phyloP scores from a whole-genome alignment of 768 basidiomycete species.

The Leucogyrophana mollusca region DNA sequence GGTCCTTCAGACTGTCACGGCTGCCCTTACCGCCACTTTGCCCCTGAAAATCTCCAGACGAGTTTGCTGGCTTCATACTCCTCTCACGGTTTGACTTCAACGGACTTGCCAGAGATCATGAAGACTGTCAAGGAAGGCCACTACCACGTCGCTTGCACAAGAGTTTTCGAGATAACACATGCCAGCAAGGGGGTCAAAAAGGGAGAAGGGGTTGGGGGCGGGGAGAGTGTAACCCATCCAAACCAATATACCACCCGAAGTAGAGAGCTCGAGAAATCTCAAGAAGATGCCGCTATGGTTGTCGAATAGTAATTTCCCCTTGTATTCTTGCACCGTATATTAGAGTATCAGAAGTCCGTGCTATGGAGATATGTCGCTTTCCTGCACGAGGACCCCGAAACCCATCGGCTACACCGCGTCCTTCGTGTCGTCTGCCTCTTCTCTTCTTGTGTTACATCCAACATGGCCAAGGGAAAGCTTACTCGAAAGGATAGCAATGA shows the following conservation, averaged over 20 bases:
- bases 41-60: slow-evolving; percentile 76
- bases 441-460: slow-evolving; percentile 5
- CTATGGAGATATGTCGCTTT: too few relatives aligned
- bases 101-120: slow-evolving; percentile 83
- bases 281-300: slow-evolving; percentile 45
- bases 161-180: slow-evolving; percentile 96
- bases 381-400: too few relatives aligned
- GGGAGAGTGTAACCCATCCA: slow-evolving; percentile 91
- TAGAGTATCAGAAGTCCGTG: not conserved
- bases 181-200: slow-evolving; percentile 67
- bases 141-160: slow-evolving; percentile 95
- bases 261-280: slow-evolving; percentile 57
- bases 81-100: slow-evolving; percentile 56
- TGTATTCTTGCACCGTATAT: not conserved
- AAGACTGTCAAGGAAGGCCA: slow-evolving; percentile 73
- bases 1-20: slow-evolving; percentile 72
- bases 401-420: too few relatives aligned
- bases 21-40: slow-evolving; percentile 92
- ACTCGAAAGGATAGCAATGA: slow-evolving; percentile 7
- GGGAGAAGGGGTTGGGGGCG: slow-evolving; percentile 83
- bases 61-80: slow-evolving; percentile 71
- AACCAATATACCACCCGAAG: slow-evolving; percentile 85
- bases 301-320: slow-evolving; percentile 22
- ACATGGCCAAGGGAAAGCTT: slow-evolving; percentile 30
- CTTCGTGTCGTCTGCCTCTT: slow-evolving; percentile 30